Base-by-base conservation (phyloP, 768 basidiomycete species). In the Tylopilus cervinicoccineus region DNA sequence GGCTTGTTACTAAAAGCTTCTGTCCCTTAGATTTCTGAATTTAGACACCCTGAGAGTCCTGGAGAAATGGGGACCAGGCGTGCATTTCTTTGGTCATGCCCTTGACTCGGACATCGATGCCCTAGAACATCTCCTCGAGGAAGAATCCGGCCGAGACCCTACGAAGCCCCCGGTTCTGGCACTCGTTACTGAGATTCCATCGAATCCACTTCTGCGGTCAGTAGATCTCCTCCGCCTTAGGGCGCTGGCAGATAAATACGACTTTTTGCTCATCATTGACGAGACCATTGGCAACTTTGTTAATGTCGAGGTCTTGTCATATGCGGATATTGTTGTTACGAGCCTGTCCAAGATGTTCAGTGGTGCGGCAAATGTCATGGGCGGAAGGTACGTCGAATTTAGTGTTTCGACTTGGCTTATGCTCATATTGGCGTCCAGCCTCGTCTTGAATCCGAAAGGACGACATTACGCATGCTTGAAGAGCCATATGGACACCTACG, bases 11-110 rank as follows among this genome's bases (percentile, higher is more conserved):
- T n/a, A n/a, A n/a, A n/a, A n/a, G n/a, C n/a, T n/a, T n/a, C n/a
- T n/a, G n/a, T n/a, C n/a, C n/a, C n/a, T n/a, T n/a, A n/a, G n/a
- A n/a, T n/a, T n/a, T n/a, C n/a, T n/a, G n/a, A n/a, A n/a, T n/a
- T n/a, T n/a, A n/a, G n/a, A n/a, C n/a, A n/a, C n/a, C 6, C 78
- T 94, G 50, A 97, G 96, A 66, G 79, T 94, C 34, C 74, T 98
- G 2, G 75, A 93, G 57, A 97, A 98, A 68, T 98, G 93, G 93
- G 95, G 95, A 1, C 90, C 90, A 3, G 95, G 95, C 2, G 91
- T 84, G 55, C 77, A 92, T 63, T 94, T 97, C 73, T 76, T 91
- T 38, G 93, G 93, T 7, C 73, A 79, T 51, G 94, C 94, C 0
- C 66, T 84, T 8, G 83, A 90, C 48, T 65, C 75, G 16, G 90